Evolutionary conservation across 75 land plant genomes (phyloP).

Genomic region (Chamaecyparis obtusa): DNA sequence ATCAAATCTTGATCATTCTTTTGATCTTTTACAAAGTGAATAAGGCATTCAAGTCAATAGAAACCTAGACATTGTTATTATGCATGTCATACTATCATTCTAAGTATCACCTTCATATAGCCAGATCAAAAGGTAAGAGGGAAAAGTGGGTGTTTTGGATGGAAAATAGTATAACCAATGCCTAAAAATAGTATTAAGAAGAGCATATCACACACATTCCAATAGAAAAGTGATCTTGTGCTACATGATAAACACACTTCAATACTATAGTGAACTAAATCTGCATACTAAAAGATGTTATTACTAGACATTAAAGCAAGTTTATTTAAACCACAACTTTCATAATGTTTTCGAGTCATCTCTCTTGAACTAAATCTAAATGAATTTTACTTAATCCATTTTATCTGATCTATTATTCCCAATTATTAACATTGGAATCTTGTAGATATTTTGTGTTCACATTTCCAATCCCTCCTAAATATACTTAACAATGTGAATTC

Average conservation of each 20-base stretch:
- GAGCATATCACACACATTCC: neutral
- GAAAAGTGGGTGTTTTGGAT: too few relatives aligned
- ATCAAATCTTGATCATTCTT: too few relatives aligned
- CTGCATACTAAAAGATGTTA: neutral
- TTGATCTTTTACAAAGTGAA: too few relatives aligned
- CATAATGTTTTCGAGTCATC: neutral
- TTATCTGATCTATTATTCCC: neutral
- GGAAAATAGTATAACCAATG: too few relatives aligned
- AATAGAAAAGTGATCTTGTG: neutral
- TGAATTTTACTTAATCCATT: neutral
- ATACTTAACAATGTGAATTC: neutral
- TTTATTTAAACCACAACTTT: neutral
- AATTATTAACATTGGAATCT: neutral
- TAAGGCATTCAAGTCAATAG: too few relatives aligned
- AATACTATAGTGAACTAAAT: neutral
- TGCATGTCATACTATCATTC: too few relatives aligned
- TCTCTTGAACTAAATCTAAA: neutral
- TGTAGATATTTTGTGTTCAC: neutral
- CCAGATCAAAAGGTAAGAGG: too few relatives aligned
- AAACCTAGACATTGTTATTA: too few relatives aligned
- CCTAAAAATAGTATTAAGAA: too few relatives aligned
- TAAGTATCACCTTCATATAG: too few relatives aligned
- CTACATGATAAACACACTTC: neutral
- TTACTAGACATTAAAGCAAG: neutral
- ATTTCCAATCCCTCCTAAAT: neutral